Conservation (phyloP, 2,329 filamentous ascomycete species). For the Apiospora arundinis region DNA sequence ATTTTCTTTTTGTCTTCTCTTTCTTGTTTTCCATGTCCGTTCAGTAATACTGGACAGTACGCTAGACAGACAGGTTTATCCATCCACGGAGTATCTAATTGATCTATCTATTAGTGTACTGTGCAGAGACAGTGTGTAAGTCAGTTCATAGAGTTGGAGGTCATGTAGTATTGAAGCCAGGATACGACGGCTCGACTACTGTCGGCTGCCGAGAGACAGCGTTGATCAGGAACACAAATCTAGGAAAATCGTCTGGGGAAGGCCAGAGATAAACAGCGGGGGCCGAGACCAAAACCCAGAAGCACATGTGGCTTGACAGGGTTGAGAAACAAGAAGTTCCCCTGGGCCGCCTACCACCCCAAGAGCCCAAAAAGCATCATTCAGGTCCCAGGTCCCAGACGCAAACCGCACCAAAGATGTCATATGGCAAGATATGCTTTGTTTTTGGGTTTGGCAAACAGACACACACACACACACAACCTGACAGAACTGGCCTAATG, state of each 20-base stretch:
- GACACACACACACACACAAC: background rate
- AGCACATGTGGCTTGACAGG: conserved; percentile 16
- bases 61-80: too few relatives aligned
- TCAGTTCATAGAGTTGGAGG: background rate
- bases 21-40: background rate
- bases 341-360: background rate
- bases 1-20: background rate
- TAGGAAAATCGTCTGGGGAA: conserved; percentile 15
- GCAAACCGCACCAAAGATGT: background rate
- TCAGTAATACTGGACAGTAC: background rate
- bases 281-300: background rate
- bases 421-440: background rate
- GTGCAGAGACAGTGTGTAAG: background rate
- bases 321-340: conserved; percentile 2
- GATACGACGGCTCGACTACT: conserved; percentile 3
- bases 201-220: conserved; percentile 11
- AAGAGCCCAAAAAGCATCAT: background rate
- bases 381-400: background rate
- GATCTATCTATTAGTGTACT: background rate
- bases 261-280: conserved; percentile 9
- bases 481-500: background rate
- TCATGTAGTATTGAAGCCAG: background rate
- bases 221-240: conserved; percentile 17
- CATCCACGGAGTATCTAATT: too few relatives aligned
- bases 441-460: background rate